Evolutionary conservation across 1,284 basidiomycete genomes (phyloP).

Genomic region (Ustilago curta): DNA sequence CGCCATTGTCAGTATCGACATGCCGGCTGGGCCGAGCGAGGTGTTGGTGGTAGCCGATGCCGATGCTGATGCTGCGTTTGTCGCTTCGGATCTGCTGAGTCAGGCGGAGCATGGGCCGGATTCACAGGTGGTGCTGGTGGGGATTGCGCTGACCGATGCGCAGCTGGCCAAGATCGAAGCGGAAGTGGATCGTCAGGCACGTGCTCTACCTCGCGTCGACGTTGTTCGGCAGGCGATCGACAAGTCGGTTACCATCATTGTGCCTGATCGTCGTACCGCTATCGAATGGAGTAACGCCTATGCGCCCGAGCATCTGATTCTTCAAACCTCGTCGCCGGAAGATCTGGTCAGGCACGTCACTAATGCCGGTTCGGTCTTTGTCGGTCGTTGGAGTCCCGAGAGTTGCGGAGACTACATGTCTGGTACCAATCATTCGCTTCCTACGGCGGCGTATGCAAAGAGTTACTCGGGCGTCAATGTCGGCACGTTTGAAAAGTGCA

Average conservation of each 20-base stretch:
- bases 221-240: conserved; percentile 91
- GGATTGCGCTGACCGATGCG: conserved; percentile 77
- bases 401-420: conserved; percentile 98
- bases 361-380: conserved; percentile 88
- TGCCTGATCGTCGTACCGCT: conserved; percentile 78
- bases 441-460: conserved; percentile 82
- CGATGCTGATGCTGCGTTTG: conserved; percentile 86
- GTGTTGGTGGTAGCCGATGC: conserved; percentile 80
- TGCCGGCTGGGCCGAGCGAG: conserved; percentile 93
- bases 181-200: conserved; percentile 89
- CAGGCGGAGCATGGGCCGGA: conserved; percentile 97
- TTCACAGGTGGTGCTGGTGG: conserved; percentile 94
- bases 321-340: conserved; percentile 58
- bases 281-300: conserved; percentile 94
- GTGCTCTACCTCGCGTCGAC: conserved; percentile 84
- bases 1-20: conserved; percentile 95
- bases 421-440: conserved; percentile 93
- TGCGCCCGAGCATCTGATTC: conserved; percentile 77
- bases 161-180: conserved; percentile 81
- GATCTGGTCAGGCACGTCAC: conserved; percentile 56
- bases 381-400: conserved; percentile 80
- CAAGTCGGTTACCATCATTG: conserved; percentile 89
- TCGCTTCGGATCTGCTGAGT: conserved; percentile 94
- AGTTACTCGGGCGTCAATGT: conserved; percentile 99
- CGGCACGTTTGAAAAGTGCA: conserved; percentile 97